phyloP scores from a whole-genome alignment of 176 grass and related monocot species.

The Avena insularis region DNA sequence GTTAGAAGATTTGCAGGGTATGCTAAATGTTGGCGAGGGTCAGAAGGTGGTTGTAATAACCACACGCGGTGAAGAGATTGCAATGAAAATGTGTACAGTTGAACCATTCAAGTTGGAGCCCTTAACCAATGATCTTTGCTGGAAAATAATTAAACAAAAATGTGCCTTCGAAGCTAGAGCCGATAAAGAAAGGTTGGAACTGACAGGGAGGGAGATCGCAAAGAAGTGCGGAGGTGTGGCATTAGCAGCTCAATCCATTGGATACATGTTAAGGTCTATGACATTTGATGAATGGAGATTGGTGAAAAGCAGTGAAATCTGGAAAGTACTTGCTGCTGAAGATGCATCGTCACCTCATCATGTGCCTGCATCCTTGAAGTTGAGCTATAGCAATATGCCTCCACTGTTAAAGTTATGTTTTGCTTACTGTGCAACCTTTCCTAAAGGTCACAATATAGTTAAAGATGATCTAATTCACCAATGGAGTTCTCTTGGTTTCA shows the following conservation, averaged over 20 bases:
- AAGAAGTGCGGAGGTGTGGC: slow-evolving; percentile 41
- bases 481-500: too few relatives aligned
- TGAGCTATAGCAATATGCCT: too few relatives aligned
- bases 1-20: background rate
- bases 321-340: slow-evolving; percentile 4
- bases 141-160: slow-evolving; percentile 22
- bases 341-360: background rate
- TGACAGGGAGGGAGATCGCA: background rate
- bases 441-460: too few relatives aligned
- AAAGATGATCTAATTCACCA: too few relatives aligned
- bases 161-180: background rate
- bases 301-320: slow-evolving; percentile 14
- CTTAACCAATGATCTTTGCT: slow-evolving; percentile 11
- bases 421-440: too few relatives aligned
- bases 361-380: too few relatives aligned
- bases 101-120: background rate
- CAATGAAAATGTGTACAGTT: background rate
- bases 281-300: background rate
- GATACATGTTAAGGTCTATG: background rate
- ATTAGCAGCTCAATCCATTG: slow-evolving; percentile 45
- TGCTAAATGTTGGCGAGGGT: background rate
- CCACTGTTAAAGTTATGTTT: too few relatives aligned
- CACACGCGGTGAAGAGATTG: background rate
- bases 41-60: background rate
- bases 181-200: background rate